Base-by-base conservation (phyloP, 1,284 basidiomycete genomes). In the Singerocomus inundabilis region DNA sequence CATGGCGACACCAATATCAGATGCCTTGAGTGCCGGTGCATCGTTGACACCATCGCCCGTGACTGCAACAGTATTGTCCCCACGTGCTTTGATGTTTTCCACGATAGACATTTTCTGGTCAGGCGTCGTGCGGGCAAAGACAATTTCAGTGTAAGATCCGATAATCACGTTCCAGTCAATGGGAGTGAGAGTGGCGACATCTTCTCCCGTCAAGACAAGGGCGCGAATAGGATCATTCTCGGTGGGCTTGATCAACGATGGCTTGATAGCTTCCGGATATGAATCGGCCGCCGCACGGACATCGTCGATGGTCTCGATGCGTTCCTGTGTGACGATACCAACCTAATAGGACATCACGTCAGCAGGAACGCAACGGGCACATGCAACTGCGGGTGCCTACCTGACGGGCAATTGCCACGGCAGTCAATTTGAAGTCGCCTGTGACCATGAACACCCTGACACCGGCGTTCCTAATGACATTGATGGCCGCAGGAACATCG, bases 1-100 rank as follows among this genome's bases (percentile, higher is more conserved):
- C 90, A 93, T 92, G 12, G 87, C 83, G 38, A 93, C 86, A 56
- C 90, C 90, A 54, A 93, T 91, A 61, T 92, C 89, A 5, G 89
- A 86, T 68, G 88, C 88, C 63, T 90, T 90, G 55, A 93, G 41
- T 57, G 70, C 51, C 56, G 81, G 79, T 1, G 78, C 75, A 57
- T 83, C 81, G 60, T 83, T 83, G 36, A 80, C 79, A 44, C 81
- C 81, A 48, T 83, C 81, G 13, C 81, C 66, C 3, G 66, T 83
- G 6, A 80, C 80, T 8, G 75, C 81, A 21, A 84, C 79, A 2
- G 75, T 70, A 44, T 72, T 72, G 11, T 72, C 71, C 21, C 70
- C 58, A 15, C 76, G 66, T 30, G 63, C 63, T 55, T 81, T 77
- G 55, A 81, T 72, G 56, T 77, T 73, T 56, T 77, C 78, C 52